phyloP scores from a whole-genome alignment of 2,329 filamentous ascomycete species.

The Ambrosiella beaveri region DNA sequence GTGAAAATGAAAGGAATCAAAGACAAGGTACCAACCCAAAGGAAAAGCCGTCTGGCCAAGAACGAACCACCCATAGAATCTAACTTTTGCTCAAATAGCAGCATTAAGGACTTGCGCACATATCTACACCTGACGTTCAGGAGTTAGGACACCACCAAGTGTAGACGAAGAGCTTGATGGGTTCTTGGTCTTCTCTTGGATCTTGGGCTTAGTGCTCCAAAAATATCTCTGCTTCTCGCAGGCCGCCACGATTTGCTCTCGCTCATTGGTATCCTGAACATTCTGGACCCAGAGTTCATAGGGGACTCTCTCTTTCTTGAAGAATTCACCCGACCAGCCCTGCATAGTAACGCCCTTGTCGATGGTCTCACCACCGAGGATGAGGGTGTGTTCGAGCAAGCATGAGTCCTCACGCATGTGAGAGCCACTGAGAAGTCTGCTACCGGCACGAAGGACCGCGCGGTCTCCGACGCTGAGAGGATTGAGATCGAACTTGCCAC shows the following conservation, averaged over 20 bases:
- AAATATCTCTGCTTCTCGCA: background rate
- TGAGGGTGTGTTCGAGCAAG: slow-evolving; percentile 38
- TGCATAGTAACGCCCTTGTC: slow-evolving; percentile 33
- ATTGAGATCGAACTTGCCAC: slow-evolving; percentile 39
- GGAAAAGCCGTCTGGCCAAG: too few species aligned
- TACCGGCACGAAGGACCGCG: slow-evolving; percentile 34
- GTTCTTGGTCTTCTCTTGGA: background rate
- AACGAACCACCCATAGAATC: too few species aligned
- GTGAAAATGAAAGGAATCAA: too few species aligned
- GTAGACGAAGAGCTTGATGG: background rate
- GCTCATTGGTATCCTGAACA: background rate
- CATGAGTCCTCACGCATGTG: slow-evolving; percentile 35
- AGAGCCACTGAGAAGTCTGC: slow-evolving; percentile 34
- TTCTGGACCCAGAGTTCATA: background rate
- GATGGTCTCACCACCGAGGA: slow-evolving; percentile 39
- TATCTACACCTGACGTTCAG: background rate
- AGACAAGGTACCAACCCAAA: too few species aligned
- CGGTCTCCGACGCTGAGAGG: slow-evolving; percentile 31
- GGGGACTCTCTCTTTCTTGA: slow-evolving; percentile 16
- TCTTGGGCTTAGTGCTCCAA: background rate
- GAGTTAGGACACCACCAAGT: background rate
- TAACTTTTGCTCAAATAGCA: too few species aligned
- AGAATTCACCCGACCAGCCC: slow-evolving; percentile 35
- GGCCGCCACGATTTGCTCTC: background rate
- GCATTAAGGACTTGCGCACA: background rate